Conservation (phyloP, 371 early-diverging fungal species). For the Saksenaea oblongispora region DNA sequence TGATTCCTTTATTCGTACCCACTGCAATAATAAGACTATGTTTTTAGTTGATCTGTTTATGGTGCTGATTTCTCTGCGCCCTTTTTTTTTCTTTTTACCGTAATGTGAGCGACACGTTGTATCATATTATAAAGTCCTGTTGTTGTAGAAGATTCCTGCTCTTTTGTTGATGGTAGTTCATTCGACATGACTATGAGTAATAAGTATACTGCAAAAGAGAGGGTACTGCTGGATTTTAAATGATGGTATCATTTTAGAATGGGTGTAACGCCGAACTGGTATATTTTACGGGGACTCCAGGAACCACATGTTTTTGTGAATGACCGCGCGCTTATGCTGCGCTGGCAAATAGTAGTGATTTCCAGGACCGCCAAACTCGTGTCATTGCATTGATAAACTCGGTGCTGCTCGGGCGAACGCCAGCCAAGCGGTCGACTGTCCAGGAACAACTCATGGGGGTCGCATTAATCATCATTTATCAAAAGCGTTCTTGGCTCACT, state of each 20-base stretch:
- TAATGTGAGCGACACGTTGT: slow-evolving; percentile 2
- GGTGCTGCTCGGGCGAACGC: no score
- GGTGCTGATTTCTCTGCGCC: not conserved
- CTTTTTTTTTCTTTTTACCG: not conserved
- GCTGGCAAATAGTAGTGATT: no score
- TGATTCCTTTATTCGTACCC: slow-evolving; percentile 30
- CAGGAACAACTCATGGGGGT: no score
- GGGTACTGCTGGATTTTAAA: not conserved
- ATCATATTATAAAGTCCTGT: not conserved
- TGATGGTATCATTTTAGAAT: not conserved
- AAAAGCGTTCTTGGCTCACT: no score
- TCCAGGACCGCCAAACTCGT: no score
- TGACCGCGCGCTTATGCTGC: no score
- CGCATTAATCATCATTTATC: no score
- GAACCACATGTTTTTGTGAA: no score
- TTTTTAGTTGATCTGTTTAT: not conserved
- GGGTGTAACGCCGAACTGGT: no score
- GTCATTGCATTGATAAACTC: no score
- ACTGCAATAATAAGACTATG: slow-evolving; percentile 5
- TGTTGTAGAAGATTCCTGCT: not conserved
- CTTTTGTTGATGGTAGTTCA: not conserved
- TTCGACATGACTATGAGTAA: not conserved
- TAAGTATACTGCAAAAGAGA: not conserved
- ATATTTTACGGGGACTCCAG: no score
- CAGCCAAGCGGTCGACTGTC: no score